Base-by-base conservation (phyloP, 371 early-diverging fungal genomes). In the Thermomucor indicae-seudaticae region DNA sequence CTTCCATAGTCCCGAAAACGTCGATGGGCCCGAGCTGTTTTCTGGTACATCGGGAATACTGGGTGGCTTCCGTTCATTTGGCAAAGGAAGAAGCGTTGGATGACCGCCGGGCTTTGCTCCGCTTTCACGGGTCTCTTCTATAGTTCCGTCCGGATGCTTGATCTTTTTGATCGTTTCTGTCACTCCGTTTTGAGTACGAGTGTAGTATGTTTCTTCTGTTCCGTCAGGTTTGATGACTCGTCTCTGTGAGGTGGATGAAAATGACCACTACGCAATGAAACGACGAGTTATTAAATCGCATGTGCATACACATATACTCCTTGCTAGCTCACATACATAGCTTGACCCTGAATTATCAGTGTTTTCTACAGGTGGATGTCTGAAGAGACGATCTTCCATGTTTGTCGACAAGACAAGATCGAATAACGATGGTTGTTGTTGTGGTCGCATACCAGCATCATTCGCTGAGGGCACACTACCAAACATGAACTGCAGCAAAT, bases 121-220 rank as follows among this genome's bases (percentile, higher is more conserved):
- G 22, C 34, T 53, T 51, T 72, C 65, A 19, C 49, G 25, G 0
- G 51, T 60, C 44, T 73, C 67, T 37, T 70, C 65, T 1, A 57
- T 54, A 8, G 53, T 60, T 1, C 74, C 74, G 52, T 73, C 67
- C 1, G 74, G 60, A 47, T 65, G 55, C 5, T 41, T 53, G 20
- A 67, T 49, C 6, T 57, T 53, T 46, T 48, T 62, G 1, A 63
- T 53, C 0, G 67, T 73, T 47, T 73, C 70, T 10, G 67, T 73
- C 0, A 60, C 44, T 19, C 70, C 74, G 22, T 73, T 69, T 5
- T 42, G 34, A 12, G 62, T 62, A 4, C 53, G 57, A 0, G 67
- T 67, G 2, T 47, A 57, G 4, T 51, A 48, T 0, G 70, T 64
- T 52, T 67, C 62, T 45, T 70, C 61, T 3, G 67, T 63, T 1